phyloP scores from a whole-genome alignment of 2,329 filamentous ascomycete species.

The Juglanconis sp. region DNA sequence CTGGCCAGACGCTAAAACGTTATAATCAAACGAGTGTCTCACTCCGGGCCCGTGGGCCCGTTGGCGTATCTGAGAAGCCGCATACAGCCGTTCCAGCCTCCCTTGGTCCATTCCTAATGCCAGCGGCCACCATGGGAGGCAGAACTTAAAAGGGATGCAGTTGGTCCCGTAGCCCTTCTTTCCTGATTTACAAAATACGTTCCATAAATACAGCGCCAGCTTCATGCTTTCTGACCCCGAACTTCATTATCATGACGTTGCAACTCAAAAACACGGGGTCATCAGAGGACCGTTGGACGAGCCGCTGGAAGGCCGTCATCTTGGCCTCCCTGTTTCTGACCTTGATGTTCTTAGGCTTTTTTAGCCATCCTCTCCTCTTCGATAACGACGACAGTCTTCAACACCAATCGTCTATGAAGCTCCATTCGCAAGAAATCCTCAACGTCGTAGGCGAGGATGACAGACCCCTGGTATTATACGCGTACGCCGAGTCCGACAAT shows the following conservation, averaged over 20 bases:
- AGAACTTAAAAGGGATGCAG: not conserved
- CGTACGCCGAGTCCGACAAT: conserved; percentile 28
- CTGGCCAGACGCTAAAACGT: too few relatives aligned
- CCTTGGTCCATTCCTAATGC: not conserved
- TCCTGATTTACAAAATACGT: not conserved
- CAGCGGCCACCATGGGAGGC: not conserved
- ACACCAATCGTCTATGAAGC: not conserved
- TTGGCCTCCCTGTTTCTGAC: not conserved
- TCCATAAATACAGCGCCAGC: not conserved
- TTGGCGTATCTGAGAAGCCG: too few relatives aligned
- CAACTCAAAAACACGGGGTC: not conserved
- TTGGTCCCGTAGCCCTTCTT: not conserved
- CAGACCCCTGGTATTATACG: conserved; percentile 29
- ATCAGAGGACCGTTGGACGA: not conserved
- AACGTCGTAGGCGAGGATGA: not conserved
- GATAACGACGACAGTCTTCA: not conserved
- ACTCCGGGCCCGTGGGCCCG: too few relatives aligned
- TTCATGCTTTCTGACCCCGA: too few relatives aligned
- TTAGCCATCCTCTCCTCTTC: not conserved
- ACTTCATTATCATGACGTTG: not conserved
- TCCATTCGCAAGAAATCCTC: not conserved
- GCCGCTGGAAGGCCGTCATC: not conserved
- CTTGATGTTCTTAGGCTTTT: not conserved
- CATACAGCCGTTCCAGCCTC: not conserved
- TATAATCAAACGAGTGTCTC: too few relatives aligned